Base-by-base conservation (phyloP, 768 basidiomycete species). In the Boletus sp. region DNA sequence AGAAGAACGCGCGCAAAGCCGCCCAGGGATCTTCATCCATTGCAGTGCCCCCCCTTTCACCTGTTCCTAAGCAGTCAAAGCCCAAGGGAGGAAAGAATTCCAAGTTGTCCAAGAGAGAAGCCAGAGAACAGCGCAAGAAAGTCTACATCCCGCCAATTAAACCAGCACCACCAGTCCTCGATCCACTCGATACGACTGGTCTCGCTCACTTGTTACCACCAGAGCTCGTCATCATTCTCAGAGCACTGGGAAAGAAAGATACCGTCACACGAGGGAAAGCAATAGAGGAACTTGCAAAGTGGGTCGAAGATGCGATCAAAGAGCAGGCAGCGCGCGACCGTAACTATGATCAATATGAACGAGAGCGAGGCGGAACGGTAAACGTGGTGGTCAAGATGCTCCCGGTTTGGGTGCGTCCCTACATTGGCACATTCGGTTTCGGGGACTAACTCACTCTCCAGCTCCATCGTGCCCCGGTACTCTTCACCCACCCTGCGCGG, bases 231-330 rank as follows among this genome's bases (percentile, higher is more conserved):
- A 83, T 98, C 44, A 80, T 93, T 3, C 77, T 98, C 50, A 75
- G 93, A 46, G 80, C 82, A 58, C 75, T 98, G 48, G 84, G 82
- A 27, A 98, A 98, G 81, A 96, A 96, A 74, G 93, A 95, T 53
- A 79, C 81, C 27, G 79, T 92, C 29, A 98, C 96, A 2, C 88
- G 90, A 70, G 72, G 79, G 21, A 84, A 86, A 63, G 95, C 92
- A 1, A 72, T 98, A 57, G 94, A 97, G 65, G 95, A 96, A 55
- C 71, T 98, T 29, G 66, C 73, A 8, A 78, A 68, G 2, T 93
- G 89, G 88, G 74, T 92, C 4, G 82, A 83, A 25, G 78, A 74
- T 41, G 77, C 77, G 38, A 64, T 69, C 57, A 71, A 69, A 43
- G 77, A 77, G 37, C 73, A 72, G 14, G 75, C 75, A 15, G 78